Evolutionary conservation across 495 filamentous ascomycete genomes (phyloP).

Genomic region (Chaetomium cochliodes): DNA sequence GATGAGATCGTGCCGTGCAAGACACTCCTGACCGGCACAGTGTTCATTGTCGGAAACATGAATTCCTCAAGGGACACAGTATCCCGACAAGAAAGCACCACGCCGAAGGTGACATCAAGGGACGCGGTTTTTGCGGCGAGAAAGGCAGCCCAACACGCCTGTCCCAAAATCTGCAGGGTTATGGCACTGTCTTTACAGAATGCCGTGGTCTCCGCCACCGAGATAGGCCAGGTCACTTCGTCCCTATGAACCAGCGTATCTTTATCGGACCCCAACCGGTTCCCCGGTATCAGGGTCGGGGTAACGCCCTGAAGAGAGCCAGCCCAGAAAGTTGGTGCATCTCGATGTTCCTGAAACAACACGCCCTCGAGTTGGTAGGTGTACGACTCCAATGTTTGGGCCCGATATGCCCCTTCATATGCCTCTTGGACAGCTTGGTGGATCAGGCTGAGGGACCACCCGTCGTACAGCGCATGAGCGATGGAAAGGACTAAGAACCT

Average conservation of each 20-base stretch:
- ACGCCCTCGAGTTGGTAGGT: slow-evolving; percentile 41
- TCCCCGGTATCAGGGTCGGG: slow-evolving; percentile 38
- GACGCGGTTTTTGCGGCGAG: slow-evolving; percentile 54
- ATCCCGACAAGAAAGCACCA: slow-evolving; percentile 68
- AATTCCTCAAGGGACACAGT: slow-evolving; percentile 55
- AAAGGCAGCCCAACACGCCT: slow-evolving; percentile 63
- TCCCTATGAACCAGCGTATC: slow-evolving; percentile 38
- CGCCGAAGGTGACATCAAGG: slow-evolving; percentile 68
- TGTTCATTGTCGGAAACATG: slow-evolving; percentile 81
- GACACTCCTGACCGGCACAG: slow-evolving; percentile 61
- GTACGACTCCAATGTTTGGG: slow-evolving; percentile 45
- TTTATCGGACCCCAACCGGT: neutral
- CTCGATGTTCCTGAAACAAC: slow-evolving; percentile 36
- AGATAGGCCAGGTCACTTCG: slow-evolving; percentile 48
- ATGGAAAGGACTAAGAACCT: slow-evolving; percentile 65
- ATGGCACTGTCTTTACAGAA: slow-evolving; percentile 59
- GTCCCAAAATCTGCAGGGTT: slow-evolving; percentile 63
- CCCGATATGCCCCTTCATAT: slow-evolving; percentile 46
- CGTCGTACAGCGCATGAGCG: slow-evolving; percentile 78
- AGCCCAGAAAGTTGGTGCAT: slow-evolving; percentile 59
- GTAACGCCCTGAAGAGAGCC: slow-evolving; percentile 52
- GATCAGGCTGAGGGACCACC: slow-evolving; percentile 65
- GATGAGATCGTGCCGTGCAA: slow-evolving; percentile 59
- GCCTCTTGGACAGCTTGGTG: slow-evolving; percentile 63
- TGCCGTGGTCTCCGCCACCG: slow-evolving; percentile 35